Percentiles rank a stretch among this genome's conserved stretches.
These are phyloP conservation scores for Paracoccidioides lutzii DNA, from an alignment of 2,329 filamentous ascomycete genomes.

Conservation along the genomic window DNA sequence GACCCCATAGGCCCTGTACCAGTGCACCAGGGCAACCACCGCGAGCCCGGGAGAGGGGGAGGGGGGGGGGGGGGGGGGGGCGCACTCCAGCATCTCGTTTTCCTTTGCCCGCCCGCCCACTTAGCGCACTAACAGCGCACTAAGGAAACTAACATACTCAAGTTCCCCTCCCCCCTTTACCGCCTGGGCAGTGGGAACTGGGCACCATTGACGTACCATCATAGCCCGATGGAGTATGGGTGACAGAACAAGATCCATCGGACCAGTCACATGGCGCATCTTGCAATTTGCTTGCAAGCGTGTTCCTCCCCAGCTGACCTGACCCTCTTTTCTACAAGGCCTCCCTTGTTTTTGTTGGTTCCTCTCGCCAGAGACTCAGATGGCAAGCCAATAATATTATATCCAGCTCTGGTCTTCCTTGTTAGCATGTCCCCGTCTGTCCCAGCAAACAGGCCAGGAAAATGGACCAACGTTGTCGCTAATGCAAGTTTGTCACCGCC, in stretches of 20 bases:
- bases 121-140: not conserved
- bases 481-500: slow-evolving; percentile 3
- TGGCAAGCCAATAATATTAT: too few relatives aligned
- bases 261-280: slow-evolving; percentile 5
- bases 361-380: not conserved
- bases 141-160: too few relatives aligned
- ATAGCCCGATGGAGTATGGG: not conserved
- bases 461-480: slow-evolving; percentile 1
- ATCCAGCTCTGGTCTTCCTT: not conserved
- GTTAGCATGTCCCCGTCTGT: not conserved
- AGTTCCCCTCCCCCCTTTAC: not conserved
- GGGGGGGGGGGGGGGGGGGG: too few relatives aligned
- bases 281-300: not conserved
- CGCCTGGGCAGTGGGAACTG: not conserved
- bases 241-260: not conserved
- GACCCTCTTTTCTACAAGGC: not conserved
- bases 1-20: slow-evolving; percentile 11
- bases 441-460: not conserved
- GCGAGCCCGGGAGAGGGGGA: too few relatives aligned
- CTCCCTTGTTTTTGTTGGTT: not conserved
- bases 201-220: not conserved
- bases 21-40: not conserved
- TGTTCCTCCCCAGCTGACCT: slow-evolving; percentile 3
- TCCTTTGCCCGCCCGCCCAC: not conserved
- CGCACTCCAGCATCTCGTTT: not conserved